phyloP scores from a whole-genome alignment of 345 rosid species.

The Brassica carinata region DNA sequence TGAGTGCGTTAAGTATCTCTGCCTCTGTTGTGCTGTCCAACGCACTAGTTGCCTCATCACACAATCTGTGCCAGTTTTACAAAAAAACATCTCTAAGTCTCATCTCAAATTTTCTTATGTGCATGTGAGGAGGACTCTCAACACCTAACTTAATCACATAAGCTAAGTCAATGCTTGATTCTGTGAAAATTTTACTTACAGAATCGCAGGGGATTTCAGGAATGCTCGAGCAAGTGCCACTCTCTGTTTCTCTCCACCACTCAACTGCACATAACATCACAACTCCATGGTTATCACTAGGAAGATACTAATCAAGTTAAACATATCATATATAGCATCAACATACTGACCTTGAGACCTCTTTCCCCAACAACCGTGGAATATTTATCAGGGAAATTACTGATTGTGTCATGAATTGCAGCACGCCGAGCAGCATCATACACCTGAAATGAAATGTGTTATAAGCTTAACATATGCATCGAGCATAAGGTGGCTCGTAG shows the following conservation, averaged over 20 bases:
- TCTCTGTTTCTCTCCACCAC: constrained; percentile 99
- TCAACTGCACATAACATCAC: constrained; percentile 61
- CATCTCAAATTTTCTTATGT: neutral
- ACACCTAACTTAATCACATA: neutral
- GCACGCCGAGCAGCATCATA: constrained; percentile 95
- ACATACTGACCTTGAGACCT: constrained; percentile 90
- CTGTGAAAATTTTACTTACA: constrained; percentile 54
- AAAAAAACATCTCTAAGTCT: neutral
- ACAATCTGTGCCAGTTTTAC: constrained; percentile 55
- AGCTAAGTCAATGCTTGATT: neutral
- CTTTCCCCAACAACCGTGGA: constrained; percentile 95
- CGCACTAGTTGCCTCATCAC: constrained; percentile 99
- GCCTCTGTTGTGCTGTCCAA: constrained; percentile 99
- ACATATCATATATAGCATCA: neutral
- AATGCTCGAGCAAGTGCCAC: constrained; percentile 96
- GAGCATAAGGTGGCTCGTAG: constrained; percentile 14
- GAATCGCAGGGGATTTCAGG: constrained; percentile 78
- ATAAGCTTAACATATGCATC: neutral
- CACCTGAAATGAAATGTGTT: constrained; percentile 52
- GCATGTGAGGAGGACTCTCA: neutral
- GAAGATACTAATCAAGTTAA: constrained; percentile 15
- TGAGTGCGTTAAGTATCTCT: constrained; percentile 84
- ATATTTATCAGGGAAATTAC: constrained; percentile 90
- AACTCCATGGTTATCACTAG: neutral
- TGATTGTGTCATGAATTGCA: constrained; percentile 89